phyloP scores from a whole-genome alignment of 2,329 filamentous ascomycete genomes.

The Grosmannia huntii region DNA sequence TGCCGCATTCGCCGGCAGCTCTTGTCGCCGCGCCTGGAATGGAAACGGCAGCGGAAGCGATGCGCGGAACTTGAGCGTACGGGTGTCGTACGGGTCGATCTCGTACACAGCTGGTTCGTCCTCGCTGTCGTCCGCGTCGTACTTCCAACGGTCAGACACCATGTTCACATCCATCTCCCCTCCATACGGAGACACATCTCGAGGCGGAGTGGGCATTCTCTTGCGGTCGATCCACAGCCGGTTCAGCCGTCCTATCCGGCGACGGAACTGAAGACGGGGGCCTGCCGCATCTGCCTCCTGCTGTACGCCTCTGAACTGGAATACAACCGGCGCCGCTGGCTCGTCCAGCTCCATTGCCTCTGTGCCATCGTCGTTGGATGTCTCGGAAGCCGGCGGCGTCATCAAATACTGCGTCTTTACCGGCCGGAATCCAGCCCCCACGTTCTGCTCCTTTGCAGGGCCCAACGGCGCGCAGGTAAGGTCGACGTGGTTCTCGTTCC shows the following conservation, averaged over 20 bases:
- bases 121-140: constrained; percentile 74
- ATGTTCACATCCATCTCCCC: constrained; percentile 16
- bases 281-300: constrained; percentile 13
- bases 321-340: constrained; percentile 22
- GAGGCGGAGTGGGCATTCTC: constrained; percentile 43
- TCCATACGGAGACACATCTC: constrained; percentile 15
- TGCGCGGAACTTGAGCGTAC: constrained; percentile 48
- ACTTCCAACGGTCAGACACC: constrained; percentile 64
- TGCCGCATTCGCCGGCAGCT: not conserved
- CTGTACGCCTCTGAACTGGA: constrained; percentile 33
- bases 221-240: constrained; percentile 81
- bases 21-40: constrained; percentile 6
- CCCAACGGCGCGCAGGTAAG: constrained; percentile 76
- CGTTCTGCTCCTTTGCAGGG: constrained; percentile 54
- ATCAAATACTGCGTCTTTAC: constrained; percentile 60
- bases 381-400: constrained; percentile 47
- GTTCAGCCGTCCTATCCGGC: constrained; percentile 72
- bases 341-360: constrained; percentile 41
- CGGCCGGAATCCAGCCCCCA: constrained; percentile 53
- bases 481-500: constrained; percentile 85
- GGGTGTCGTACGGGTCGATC: constrained; percentile 56
- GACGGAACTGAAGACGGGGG: constrained; percentile 55
- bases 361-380: constrained; percentile 31
- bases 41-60: constrained; percentile 34
- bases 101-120: constrained; percentile 64